Evolutionary conservation across 2,329 filamentous ascomycete species (phyloP).

Genomic region (Tolypocladium ovalisporum): DNA sequence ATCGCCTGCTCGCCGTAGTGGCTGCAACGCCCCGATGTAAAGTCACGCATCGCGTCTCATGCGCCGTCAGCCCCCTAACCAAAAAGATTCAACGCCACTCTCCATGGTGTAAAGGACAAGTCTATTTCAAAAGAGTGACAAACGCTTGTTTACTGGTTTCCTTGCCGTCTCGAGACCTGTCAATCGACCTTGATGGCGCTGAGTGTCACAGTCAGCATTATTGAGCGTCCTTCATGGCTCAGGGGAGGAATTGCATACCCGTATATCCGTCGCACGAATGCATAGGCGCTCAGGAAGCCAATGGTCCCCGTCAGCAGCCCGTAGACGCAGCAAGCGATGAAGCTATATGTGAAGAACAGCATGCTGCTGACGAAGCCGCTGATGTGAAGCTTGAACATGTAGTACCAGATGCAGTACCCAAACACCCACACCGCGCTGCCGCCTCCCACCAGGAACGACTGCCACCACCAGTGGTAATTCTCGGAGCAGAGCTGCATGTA

Average conservation of each 20-base stretch:
- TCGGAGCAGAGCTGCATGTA: conserved; percentile 76
- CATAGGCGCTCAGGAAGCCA: conserved; percentile 74
- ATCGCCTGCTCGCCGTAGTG: neutral
- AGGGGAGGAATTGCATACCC: conserved; percentile 37
- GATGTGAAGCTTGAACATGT: conserved; percentile 68
- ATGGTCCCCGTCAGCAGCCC: conserved; percentile 73
- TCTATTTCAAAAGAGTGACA: neutral
- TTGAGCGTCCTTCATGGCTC: neutral
- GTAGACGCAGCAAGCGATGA: conserved; percentile 72
- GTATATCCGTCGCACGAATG: conserved; percentile 77
- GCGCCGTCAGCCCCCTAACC: neutral
- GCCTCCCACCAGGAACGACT: conserved; percentile 70
- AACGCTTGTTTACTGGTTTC: neutral
- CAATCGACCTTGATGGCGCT: conserved; percentile 43
- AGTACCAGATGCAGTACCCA: conserved; percentile 75
- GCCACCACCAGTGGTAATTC: conserved; percentile 92
- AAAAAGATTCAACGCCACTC: neutral
- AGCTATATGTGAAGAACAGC: conserved; percentile 78
- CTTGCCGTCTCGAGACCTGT: neutral
- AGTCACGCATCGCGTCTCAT: neutral
- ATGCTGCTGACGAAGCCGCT: conserved; percentile 67
- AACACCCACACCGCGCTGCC: conserved; percentile 75
- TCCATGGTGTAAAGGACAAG: neutral
- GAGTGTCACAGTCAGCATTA: conserved; percentile 3
- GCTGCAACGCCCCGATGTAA: neutral